Conservation (phyloP, 2,329 filamentous ascomycete species). For the Graphilbum fragrans region DNA sequence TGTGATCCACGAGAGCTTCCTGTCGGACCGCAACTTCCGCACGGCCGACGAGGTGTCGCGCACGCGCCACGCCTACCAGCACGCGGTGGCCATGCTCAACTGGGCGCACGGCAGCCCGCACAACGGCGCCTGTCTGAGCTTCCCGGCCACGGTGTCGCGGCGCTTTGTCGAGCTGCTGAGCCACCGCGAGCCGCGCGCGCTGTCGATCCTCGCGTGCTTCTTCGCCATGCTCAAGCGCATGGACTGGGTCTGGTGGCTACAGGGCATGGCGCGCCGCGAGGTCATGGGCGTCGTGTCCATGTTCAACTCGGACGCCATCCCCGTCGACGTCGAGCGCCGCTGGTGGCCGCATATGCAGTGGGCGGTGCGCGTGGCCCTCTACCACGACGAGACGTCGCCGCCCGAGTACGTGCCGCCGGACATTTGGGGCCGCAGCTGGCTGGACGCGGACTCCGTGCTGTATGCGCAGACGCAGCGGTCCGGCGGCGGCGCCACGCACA, state of each 20-base stretch:
- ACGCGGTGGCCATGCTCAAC: conserved; percentile 53
- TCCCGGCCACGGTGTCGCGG: conserved; percentile 52
- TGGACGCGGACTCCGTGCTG: conserved; percentile 24
- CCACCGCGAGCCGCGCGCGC: conserved; percentile 44
- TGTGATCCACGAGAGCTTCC: conserved; percentile 16
- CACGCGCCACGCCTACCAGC: conserved; percentile 45
- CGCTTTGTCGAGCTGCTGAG: conserved; percentile 49
- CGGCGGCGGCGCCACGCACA: neutral
- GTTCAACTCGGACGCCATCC: conserved; percentile 41
- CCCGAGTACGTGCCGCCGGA: conserved; percentile 36
- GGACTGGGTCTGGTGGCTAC: conserved; percentile 56
- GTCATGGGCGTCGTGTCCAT: conserved; percentile 50
- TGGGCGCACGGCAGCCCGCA: conserved; percentile 52
- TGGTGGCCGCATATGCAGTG: conserved; percentile 53
- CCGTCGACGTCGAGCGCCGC: conserved; percentile 23
- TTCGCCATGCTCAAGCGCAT: conserved; percentile 53
- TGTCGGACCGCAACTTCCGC: neutral
- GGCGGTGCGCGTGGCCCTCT: conserved; percentile 47
- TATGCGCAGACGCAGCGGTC: conserved; percentile 16
- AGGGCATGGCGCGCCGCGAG: conserved; percentile 52
- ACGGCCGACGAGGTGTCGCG: conserved; percentile 13
- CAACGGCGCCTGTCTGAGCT: conserved; percentile 45
- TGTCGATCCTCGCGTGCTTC: conserved; percentile 54
- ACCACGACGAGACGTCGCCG: conserved; percentile 36
- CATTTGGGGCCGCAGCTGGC: conserved; percentile 43